These are phyloP conservation scores for Wallacemonas sp. DNA, from an alignment of 208 protist species.

Conservation along the genomic window DNA sequence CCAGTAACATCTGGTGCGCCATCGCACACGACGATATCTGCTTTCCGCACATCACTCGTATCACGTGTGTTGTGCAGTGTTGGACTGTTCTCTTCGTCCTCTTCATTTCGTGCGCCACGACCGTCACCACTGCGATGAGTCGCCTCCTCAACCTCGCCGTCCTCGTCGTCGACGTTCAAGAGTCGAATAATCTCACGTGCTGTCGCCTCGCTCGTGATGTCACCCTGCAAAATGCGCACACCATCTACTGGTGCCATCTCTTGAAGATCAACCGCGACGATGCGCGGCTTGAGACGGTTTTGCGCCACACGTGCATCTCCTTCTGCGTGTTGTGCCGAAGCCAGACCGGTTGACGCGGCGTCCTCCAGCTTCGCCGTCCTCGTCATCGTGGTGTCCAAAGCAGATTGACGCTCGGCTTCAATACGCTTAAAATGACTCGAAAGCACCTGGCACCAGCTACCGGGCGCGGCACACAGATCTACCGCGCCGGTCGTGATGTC, in stretches of 20 bases:
- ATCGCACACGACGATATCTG: slow-evolving; percentile 98
- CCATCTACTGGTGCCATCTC: slow-evolving; percentile 99
- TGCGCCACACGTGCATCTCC: neutral
- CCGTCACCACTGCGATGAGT: neutral
- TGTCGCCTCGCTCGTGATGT: slow-evolving; percentile 86
- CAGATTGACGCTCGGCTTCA: slow-evolving; percentile 1
- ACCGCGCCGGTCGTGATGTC: slow-evolving; percentile 93
- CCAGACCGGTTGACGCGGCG: neutral
- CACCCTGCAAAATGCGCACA: slow-evolving; percentile 89
- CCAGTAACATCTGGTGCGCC: slow-evolving; percentile 99
- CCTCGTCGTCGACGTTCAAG: slow-evolving; percentile 70
- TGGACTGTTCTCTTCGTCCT: neutral
- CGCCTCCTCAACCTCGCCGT: too few relatives aligned
- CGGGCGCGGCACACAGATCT: slow-evolving; percentile 99
- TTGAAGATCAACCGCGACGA: slow-evolving; percentile 98
- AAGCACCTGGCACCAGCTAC: slow-evolving; percentile 94
- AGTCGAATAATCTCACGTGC: slow-evolving; percentile 90
- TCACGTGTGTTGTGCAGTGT: too few relatives aligned
- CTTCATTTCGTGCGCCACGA: slow-evolving; percentile 6
- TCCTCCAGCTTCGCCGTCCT: neutral
- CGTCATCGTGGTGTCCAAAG: neutral
- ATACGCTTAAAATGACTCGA: slow-evolving; percentile 40
- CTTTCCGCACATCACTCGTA: slow-evolving; percentile 51
- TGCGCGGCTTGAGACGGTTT: slow-evolving; percentile 25
- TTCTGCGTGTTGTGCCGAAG: neutral